A percentile compares a stretch with the other conserved stretches of the same genome.
Evolutionary conservation across 768 basidiomycete genomes (phyloP).

Genomic region (Agaricus blazei): DNA sequence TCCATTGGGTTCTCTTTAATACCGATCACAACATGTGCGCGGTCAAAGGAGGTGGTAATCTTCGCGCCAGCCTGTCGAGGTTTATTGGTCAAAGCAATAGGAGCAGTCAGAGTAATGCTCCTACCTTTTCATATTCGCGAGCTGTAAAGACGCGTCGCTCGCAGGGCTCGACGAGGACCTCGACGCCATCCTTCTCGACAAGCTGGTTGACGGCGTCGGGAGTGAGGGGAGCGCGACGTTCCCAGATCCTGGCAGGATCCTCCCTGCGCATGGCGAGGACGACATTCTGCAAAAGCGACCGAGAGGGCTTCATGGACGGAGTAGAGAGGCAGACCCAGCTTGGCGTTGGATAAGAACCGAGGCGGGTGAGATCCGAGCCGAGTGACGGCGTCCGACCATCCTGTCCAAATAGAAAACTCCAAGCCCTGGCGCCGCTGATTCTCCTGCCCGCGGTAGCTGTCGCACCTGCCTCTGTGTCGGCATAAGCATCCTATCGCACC

Average conservation of each 20-base stretch:
- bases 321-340: background rate
- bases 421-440: background rate
- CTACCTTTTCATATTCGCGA: constrained; percentile 61
- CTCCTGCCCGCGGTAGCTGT: background rate
- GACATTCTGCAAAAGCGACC: constrained; percentile 5
- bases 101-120: constrained; percentile 12
- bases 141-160: constrained; percentile 67
- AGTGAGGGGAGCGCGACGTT: constrained; percentile 78
- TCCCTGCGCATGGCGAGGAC: constrained; percentile 46
- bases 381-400: constrained; percentile 2
- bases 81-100: constrained; percentile 1
- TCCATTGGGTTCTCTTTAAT: constrained; percentile 82
- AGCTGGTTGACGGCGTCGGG: constrained; percentile 67
- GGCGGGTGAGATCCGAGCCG: constrained; percentile 13
- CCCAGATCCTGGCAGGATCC: constrained; percentile 80
- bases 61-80: constrained; percentile 68
- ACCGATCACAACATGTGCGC: constrained; percentile 75
- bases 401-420: background rate
- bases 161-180: constrained; percentile 75
- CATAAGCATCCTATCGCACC: no score
- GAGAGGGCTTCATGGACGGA: background rate
- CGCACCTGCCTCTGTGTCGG: background rate
- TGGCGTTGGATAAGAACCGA: background rate
- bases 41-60: constrained; percentile 47
- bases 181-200: constrained; percentile 46